A percentile compares a stretch with the other conserved stretches of the same genome.
phyloP scores from a whole-genome alignment of 805 yeast genomes.

The Kodamaea leandrae region DNA sequence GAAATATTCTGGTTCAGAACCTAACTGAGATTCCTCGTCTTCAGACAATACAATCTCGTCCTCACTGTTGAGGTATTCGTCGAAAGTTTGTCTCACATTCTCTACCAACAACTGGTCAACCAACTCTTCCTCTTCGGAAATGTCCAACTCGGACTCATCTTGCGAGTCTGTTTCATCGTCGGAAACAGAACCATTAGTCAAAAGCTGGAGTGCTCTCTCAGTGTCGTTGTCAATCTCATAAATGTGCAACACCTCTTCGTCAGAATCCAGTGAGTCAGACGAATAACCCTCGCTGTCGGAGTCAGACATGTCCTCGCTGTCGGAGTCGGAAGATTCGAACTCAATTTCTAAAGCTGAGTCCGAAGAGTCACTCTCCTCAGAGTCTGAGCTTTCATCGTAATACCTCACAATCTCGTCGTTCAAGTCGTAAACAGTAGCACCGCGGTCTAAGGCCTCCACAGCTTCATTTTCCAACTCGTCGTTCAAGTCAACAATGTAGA shows the following conservation, averaged over 20 bases:
- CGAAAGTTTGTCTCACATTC: conserved; percentile 34
- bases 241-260: conserved; percentile 18
- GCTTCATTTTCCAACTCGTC: conserved; percentile 36
- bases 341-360: conserved; percentile 9
- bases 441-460: conserved; percentile 21
- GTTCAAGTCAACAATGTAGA: conserved; percentile 26
- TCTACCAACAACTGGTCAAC: conserved; percentile 36
- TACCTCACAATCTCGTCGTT: conserved; percentile 25
- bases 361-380: conserved; percentile 10
- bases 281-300: conserved; percentile 10
- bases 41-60: conserved; percentile 22
- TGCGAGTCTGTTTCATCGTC: conserved; percentile 17
- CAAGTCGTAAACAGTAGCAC: conserved; percentile 22
- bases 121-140: conserved; percentile 29
- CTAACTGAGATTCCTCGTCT: conserved; percentile 20
- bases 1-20: conserved; percentile 22
- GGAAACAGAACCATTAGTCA: conserved; percentile 9
- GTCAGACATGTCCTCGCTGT: conserved; percentile 11
- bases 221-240: conserved; percentile 23
- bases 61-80: conserved; percentile 32
- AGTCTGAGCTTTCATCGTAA: conserved; percentile 17
- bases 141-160: conserved; percentile 15
- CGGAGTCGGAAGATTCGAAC: conserved; percentile 13
- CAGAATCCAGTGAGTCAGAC: conserved; percentile 20
- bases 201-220: conserved; percentile 15